Evolutionary conservation across 148 eudicot genomes (phyloP), one percentile per base, ranked within the genome.

Genomic region (Bassia scoparia): DNA sequence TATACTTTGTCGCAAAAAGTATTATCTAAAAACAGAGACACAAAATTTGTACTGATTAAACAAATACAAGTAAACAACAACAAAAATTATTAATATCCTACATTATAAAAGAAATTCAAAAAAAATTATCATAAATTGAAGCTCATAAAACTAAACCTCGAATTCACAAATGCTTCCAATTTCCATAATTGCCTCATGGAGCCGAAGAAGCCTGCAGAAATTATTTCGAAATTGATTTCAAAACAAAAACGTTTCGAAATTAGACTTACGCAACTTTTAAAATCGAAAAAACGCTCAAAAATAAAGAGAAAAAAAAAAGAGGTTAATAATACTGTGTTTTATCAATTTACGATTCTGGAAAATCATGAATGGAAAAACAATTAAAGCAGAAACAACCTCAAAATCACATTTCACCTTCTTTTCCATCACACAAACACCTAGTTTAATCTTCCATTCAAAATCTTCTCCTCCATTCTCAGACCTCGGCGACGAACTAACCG

Each of bases 391-490:
- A 76, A 84, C 87, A 81, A n/a, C 97, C 96, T 89, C 97, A 87
- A 84, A 83, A 87, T 87, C 97, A 94, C 99, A 89, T 88, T 91
- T 95, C 97, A 95, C 99, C 99, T 95, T 95, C 99, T 95, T n/a
- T n/a, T 95, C 99, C 97, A 95, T 91, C 73, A 95, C n/a, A 78
- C 99, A 95, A 20, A 95, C 99, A 31, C 99, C n/a, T n/a, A n/a
- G 77, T 75, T 69, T 89, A n/a, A 95, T 82, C 77, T 90, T 94
- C 75, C 65, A 24, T 4, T 26, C 21, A 1, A 41, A 8, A 0
- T 66, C 73, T n/a, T 75, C 82, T 30, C 77, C 79, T 13, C 72
- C 83, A 50, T 75, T 64, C 26, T 54, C 35, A 14, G 41, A 17
- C 52, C 27, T 48, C n/a, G n/a, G 34, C 60, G 37, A 53, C n/a